Percentiles rank a stretch among this genome's conserved stretches.
Conservation (phyloP, 495 filamentous ascomycete species). For the Lophiostoma macrostomum region DNA sequence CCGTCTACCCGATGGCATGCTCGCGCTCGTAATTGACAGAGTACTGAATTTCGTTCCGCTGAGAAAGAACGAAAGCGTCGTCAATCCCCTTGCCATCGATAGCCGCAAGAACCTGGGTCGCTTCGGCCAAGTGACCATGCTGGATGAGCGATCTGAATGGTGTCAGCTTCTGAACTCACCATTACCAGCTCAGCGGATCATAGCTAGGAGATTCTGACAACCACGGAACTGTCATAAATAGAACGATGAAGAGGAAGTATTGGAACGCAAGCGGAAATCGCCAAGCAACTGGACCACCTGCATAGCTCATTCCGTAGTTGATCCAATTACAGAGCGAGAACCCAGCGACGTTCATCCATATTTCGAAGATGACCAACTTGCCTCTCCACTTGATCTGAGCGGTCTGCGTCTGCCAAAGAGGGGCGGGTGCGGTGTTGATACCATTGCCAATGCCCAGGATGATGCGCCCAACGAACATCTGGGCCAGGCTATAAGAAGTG, state of each 20-base stretch:
- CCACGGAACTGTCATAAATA: slow-evolving; percentile 52
- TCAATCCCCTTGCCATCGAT: slow-evolving; percentile 47
- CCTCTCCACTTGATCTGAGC: slow-evolving; percentile 58
- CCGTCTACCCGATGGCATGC: no score
- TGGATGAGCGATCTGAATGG: no score
- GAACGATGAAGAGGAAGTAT: slow-evolving; percentile 55
- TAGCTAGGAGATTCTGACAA: slow-evolving; percentile 56
- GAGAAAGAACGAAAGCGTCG: no score
- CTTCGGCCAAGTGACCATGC: slow-evolving; percentile 46
- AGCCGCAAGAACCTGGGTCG: slow-evolving; percentile 49
- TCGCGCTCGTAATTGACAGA: no score
- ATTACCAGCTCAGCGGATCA: no score
- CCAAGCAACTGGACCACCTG: slow-evolving; percentile 49
- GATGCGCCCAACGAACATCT: slow-evolving; percentile 59
- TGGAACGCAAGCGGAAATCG: slow-evolving; percentile 59
- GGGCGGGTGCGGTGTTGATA: slow-evolving; percentile 61
- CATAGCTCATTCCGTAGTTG: slow-evolving; percentile 55
- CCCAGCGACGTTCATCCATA: slow-evolving; percentile 60
- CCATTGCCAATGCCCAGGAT: slow-evolving; percentile 59
- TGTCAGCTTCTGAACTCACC: no score
- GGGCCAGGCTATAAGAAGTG: slow-evolving; percentile 57
- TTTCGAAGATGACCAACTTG: slow-evolving; percentile 58
- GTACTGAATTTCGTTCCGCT: no score
- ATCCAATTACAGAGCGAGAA: slow-evolving; percentile 56
- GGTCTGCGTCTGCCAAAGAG: slow-evolving; percentile 65